Evolutionary conservation across 768 basidiomycete genomes (phyloP).

Genomic region (Lactarius akahatsu): DNA sequence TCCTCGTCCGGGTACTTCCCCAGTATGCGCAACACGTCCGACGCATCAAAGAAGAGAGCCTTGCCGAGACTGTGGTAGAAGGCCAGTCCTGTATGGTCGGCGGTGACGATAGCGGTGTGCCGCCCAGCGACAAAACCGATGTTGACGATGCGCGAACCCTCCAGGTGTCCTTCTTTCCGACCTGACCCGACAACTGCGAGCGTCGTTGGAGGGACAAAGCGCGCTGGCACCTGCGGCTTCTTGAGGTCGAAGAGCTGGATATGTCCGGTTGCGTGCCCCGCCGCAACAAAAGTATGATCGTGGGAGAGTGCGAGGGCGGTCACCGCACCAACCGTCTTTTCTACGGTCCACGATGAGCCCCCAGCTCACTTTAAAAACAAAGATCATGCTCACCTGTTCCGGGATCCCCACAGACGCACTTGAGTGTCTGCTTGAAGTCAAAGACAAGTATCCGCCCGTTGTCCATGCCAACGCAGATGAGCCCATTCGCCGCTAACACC

Average conservation of each 20-base stretch:
- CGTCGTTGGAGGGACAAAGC: slow-evolving; percentile 69
- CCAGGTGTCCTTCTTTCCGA: slow-evolving; percentile 81
- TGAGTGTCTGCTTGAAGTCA: slow-evolving; percentile 86
- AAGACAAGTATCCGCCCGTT: slow-evolving; percentile 78
- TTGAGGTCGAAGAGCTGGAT: slow-evolving; percentile 85
- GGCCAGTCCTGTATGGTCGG: slow-evolving; percentile 87
- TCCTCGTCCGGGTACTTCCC: slow-evolving; percentile 79
- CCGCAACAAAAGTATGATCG: slow-evolving; percentile 90
- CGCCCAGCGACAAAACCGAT: slow-evolving; percentile 87
- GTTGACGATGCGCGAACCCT: slow-evolving; percentile 74
- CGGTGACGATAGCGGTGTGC: slow-evolving; percentile 89
- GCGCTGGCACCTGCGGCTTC: slow-evolving; percentile 63
- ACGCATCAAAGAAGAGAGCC: slow-evolving; percentile 91
- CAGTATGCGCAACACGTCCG: slow-evolving; percentile 89
- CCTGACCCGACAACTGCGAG: slow-evolving; percentile 68
- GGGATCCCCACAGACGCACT: slow-evolving; percentile 75
- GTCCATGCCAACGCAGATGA: slow-evolving; percentile 87
- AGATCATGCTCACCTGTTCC: slow-evolving; percentile 46
- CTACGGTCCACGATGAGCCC: slow-evolving; percentile 40
- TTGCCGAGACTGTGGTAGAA: slow-evolving; percentile 96
- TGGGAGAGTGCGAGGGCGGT: slow-evolving; percentile 90
- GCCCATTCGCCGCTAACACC: slow-evolving; percentile 78
- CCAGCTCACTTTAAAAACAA: too few relatives aligned
- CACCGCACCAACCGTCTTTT: slow-evolving; percentile 64
- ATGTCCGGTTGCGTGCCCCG: slow-evolving; percentile 81